These are phyloP conservation scores for Sphagnum fallax DNA, from an alignment of 228 moss, liverwort and hornwort species.

Conservation along the genomic window DNA sequence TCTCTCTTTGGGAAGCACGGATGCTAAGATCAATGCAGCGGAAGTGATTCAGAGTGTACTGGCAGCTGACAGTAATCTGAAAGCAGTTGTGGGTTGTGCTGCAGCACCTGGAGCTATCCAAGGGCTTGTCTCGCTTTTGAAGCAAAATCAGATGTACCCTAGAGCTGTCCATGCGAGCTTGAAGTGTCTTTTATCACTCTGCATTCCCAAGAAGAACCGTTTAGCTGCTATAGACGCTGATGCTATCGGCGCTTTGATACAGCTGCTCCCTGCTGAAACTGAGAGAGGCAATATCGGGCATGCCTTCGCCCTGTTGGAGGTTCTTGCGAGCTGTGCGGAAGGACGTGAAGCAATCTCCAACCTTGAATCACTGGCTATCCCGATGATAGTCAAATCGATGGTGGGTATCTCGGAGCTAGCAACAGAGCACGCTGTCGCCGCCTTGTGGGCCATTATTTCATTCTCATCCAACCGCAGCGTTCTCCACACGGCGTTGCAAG, in stretches of 20 bases:
- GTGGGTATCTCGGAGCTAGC: slow-evolving; percentile 50
- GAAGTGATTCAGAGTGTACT: slow-evolving; percentile 38
- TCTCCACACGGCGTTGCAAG: slow-evolving; percentile 56
- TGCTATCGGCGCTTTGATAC: slow-evolving; percentile 26
- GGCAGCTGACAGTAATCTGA: slow-evolving; percentile 41
- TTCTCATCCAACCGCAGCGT: slow-evolving; percentile 64
- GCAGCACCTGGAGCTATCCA: slow-evolving; percentile 40
- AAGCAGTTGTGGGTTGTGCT: slow-evolving; percentile 24
- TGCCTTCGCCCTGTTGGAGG: slow-evolving; percentile 39
- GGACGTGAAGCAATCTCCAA: slow-evolving; percentile 67
- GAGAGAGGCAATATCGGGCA: slow-evolving; percentile 46
- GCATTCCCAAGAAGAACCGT: slow-evolving; percentile 30
- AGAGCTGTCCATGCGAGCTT: slow-evolving; percentile 21
- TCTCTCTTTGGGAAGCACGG: slow-evolving; percentile 31
- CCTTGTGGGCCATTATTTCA: slow-evolving; percentile 66
- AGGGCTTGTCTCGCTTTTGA: slow-evolving; percentile 40
- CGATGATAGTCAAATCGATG: slow-evolving; percentile 66
- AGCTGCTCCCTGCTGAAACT: slow-evolving; percentile 16
- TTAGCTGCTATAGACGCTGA: slow-evolving; percentile 22
- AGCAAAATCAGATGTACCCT: slow-evolving; percentile 17
- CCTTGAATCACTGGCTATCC: slow-evolving; percentile 34
- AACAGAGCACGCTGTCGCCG: slow-evolving; percentile 69
- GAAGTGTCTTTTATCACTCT: slow-evolving; percentile 21
- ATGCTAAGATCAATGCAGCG: slow-evolving; percentile 57
- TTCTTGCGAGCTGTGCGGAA: slow-evolving; percentile 50